Percentiles rank a stretch among this genome's conserved stretches.
Evolutionary conservation across 2,329 filamentous ascomycete species (phyloP).

Genomic region (Ciborinia camelliae): DNA sequence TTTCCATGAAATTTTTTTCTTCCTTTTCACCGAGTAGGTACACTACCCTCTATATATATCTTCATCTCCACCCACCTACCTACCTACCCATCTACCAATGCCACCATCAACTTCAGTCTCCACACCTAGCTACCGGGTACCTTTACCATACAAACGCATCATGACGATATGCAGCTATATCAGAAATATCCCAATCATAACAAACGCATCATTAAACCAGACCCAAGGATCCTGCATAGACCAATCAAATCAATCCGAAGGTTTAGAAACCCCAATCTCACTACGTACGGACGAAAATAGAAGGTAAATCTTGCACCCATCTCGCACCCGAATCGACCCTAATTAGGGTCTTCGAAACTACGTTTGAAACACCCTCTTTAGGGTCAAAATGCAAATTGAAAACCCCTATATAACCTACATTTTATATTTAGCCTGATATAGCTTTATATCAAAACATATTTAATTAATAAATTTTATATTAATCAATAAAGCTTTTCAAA

Average conservation of each 20-base stretch:
- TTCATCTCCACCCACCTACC: conserved; percentile 5
- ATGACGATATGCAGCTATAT: conserved; percentile 18
- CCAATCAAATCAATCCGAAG: conserved; percentile 9
- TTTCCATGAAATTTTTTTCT: background rate
- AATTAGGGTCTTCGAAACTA: too few relatives aligned
- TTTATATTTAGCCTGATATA: too few relatives aligned
- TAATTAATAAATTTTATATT: too few relatives aligned
- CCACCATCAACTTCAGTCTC: conserved; percentile 5
- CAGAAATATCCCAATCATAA: conserved; percentile 8
- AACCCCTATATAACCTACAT: too few relatives aligned
- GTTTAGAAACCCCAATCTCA: background rate
- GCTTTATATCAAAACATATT: too few relatives aligned
- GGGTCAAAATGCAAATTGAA: too few relatives aligned
- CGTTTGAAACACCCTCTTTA: too few relatives aligned
- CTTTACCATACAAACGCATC: background rate
- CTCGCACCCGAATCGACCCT: too few relatives aligned
- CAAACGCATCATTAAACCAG: background rate
- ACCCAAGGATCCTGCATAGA: background rate
- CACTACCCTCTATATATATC: conserved; percentile 16
- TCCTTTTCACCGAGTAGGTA: conserved; percentile 13
- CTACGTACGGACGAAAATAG: conserved; percentile 4
- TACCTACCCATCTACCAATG: too few relatives aligned
- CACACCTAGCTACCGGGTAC: background rate
- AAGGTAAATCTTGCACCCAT: too few relatives aligned
- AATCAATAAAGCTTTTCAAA: too few relatives aligned